Percentiles rank a stretch among this genome's conserved stretches.
Evolutionary conservation across 352 stramenopile species (phyloP).

Genomic region (Saprolegnia parasitica): DNA sequence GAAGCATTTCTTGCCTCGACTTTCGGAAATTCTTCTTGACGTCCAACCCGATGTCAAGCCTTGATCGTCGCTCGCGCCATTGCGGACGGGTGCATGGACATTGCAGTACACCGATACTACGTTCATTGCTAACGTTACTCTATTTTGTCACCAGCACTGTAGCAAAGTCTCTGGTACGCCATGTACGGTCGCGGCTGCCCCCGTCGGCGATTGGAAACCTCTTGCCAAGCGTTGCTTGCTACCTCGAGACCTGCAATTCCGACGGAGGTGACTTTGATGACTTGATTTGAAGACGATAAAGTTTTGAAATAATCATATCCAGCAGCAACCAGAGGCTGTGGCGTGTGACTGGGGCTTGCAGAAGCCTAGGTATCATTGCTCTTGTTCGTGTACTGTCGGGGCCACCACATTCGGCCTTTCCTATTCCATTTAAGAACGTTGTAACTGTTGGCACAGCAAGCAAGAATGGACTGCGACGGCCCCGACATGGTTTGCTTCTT

Average conservation of each 20-base stretch:
- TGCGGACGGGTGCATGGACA: too few species aligned
- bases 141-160: neutral
- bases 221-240: conserved; percentile 1
- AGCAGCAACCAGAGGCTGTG: too few species aligned
- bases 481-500: neutral
- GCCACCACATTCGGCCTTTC: too few species aligned
- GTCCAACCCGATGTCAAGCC: too few species aligned
- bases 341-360: too few species aligned
- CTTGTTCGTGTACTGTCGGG: too few species aligned
- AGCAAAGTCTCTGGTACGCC: conserved; percentile 3
- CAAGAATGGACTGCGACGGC: neutral
- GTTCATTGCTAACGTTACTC: neutral
- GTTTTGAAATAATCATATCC: too few species aligned
- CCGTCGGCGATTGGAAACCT: neutral
- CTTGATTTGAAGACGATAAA: neutral
- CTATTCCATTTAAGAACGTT: neutral
- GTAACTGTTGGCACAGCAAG: neutral
- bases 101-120: too few species aligned
- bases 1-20: too few species aligned
- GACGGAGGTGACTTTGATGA: neutral
- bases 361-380: too few species aligned
- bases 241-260: neutral
- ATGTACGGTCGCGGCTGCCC: conserved; percentile 2
- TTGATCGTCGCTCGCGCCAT: too few species aligned
- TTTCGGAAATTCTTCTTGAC: too few species aligned